Base-by-base conservation (phyloP, 352 stramenopile genomes). In the Thalassiosira mediterranea region DNA sequence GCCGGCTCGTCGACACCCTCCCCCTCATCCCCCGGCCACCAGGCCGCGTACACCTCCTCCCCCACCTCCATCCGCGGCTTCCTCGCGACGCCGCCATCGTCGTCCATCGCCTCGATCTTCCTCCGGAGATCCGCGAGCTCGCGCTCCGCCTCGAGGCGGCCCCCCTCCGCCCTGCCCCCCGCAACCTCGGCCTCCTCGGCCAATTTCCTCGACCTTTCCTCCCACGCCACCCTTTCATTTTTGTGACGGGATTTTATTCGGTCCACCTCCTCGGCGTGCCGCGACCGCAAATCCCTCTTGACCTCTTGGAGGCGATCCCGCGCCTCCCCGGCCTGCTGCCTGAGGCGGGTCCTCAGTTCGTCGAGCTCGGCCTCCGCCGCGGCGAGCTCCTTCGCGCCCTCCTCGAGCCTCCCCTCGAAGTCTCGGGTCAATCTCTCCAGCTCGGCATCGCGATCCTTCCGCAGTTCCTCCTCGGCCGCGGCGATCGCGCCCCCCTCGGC, bases 21-120 rank as follows among this genome's bases (percentile, higher is more conserved):
- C 47, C 34, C 34, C 11, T 56, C 34, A 29, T 56, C 47, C 29
- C 21, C 47, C 4, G 47, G 47, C 47, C 47, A 56, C 47, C 47
- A 56, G 8, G 47, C 47, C n/a, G 47, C 47, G 21, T 56, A 34
- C n/a, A 56, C 47, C 21, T 56, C 47, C 19, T 56, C 47, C 17
- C 47, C 47, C 21, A 56, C 47, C 21, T 56, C 10, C 3, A 21
- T 37, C 21, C 47, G 21, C 23, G 47, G 47, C 13, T 56, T 56
- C n/a, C n/a, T n/a, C n/a, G n/a, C 37, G 15, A 15, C 37, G 37
- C 37, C 15, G 37, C 37, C 37, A 44, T 44, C 37, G 37, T 15
- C 15, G 37, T 44, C 37, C 8, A 15, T 15, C 37, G 8, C 37
- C 37, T 44, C 37, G 37, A 15, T 15, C 8, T 15, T 44, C 37